Evolutionary conservation across 2,329 filamentous ascomycete genomes (phyloP).

Genomic region (Xylariaceae sp.): DNA sequence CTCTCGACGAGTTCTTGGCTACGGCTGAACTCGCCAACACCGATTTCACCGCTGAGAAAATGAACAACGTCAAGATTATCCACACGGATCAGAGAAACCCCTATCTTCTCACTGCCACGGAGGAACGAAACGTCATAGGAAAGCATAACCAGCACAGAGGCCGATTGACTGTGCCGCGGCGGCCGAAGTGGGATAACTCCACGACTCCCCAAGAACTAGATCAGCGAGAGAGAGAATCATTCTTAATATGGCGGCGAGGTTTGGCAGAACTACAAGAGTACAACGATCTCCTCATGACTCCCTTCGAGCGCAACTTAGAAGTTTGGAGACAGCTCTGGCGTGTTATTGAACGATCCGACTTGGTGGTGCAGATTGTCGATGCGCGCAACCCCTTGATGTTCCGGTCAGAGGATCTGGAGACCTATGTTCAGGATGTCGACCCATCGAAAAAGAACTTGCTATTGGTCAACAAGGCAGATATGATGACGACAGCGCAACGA

Average conservation of each 20-base stretch:
- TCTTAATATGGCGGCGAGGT: constrained; percentile 83
- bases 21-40: constrained; percentile 97
- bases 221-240: constrained; percentile 66
- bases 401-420: constrained; percentile 86
- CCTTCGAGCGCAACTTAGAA: constrained; percentile 94
- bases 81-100: constrained; percentile 95
- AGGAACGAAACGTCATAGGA: constrained; percentile 70
- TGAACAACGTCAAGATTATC: constrained; percentile 98
- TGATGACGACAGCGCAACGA: constrained; percentile 88
- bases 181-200: constrained; percentile 79
- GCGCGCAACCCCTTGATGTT: constrained; percentile 92
- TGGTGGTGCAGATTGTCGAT: constrained; percentile 97
- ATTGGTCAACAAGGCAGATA: constrained; percentile 97
- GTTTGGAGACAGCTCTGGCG: constrained; percentile 98
- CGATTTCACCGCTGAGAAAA: constrained; percentile 97
- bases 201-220: constrained; percentile 84
- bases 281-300: constrained; percentile 92
- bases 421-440: constrained; percentile 90
- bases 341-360: constrained; percentile 92
- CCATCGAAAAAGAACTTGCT: constrained; percentile 82
- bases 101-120: constrained; percentile 76
- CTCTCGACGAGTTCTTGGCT: constrained; percentile 91
- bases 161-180: constrained; percentile 78
- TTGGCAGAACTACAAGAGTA: constrained; percentile 90
- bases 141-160: constrained; percentile 79